Evolutionary conservation across 495 filamentous ascomycete genomes (phyloP).

Genomic region (Penicillium lagena): DNA sequence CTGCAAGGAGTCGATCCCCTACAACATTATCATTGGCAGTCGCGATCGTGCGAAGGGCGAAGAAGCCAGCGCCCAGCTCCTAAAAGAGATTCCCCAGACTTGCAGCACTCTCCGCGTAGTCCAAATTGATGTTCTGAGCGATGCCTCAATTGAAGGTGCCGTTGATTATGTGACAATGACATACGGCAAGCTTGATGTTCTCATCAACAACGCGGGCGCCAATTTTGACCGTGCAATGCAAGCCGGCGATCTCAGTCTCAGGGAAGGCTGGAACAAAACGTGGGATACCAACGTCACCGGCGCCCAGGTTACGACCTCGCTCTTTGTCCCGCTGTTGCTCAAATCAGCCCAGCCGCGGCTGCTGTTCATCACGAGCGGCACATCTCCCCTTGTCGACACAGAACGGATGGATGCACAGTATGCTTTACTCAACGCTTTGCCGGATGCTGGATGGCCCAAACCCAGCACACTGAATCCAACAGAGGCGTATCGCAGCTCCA

Average conservation of each 20-base stretch:
- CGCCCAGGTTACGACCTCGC: constrained; percentile 41
- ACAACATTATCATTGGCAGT: constrained; percentile 43
- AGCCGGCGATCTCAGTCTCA: too few relatives aligned
- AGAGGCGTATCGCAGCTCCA: constrained; percentile 43
- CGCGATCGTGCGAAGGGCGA: constrained; percentile 38
- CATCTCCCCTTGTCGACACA: constrained; percentile 24
- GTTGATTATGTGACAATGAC: constrained; percentile 22
- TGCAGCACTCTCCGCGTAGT: constrained; percentile 26
- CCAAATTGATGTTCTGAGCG: constrained; percentile 45
- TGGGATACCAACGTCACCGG: constrained; percentile 52
- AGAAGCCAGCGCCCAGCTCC: constrained; percentile 26
- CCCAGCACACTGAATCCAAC: constrained; percentile 1
- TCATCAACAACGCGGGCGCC: constrained; percentile 47
- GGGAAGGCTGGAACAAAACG: constrained; percentile 40
- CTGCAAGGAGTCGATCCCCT: constrained; percentile 27
- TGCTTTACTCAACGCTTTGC: constrained; percentile 22
- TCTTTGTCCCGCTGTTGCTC: constrained; percentile 40
- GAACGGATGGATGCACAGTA: constrained; percentile 22
- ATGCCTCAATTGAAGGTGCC: constrained; percentile 43
- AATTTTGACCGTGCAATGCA: not conserved
- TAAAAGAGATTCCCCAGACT: constrained; percentile 28
- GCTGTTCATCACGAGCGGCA: constrained; percentile 45
- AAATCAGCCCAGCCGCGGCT: constrained; percentile 36
- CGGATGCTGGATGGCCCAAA: constrained; percentile 44
- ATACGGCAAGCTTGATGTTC: constrained; percentile 41